These are phyloP conservation scores for Musa schizocarpa DNA, from an alignment of 176 grass and related monocot species.

Conservation along the genomic window DNA sequence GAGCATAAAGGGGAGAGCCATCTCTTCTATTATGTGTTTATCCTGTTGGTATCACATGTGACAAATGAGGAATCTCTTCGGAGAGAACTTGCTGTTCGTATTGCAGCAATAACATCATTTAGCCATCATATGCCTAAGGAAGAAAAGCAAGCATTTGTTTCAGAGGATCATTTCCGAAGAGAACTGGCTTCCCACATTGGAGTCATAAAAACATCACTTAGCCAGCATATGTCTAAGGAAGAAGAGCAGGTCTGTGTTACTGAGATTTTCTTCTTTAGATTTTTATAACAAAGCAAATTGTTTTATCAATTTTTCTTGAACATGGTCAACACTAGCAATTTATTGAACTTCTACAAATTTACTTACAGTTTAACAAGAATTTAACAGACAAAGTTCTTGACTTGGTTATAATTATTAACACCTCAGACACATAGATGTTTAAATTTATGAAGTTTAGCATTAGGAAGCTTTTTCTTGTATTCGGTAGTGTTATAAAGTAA, in stretches of 20 bases:
- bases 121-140: constrained; percentile 6
- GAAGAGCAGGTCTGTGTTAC: constrained; percentile 61
- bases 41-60: constrained; percentile 46
- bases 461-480: background rate
- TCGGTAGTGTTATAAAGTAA: background rate
- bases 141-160: constrained; percentile 4
- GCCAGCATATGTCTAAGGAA: constrained; percentile 95
- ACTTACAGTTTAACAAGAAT: background rate
- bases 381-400: background rate
- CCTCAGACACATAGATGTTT: too few species aligned
- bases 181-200: constrained; percentile 74
- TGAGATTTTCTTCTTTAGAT: background rate
- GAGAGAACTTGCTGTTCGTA: constrained; percentile 12
- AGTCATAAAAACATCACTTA: constrained; percentile 61
- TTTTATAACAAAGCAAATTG: background rate
- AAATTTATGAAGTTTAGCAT: background rate
- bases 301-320: background rate
- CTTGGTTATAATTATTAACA: too few species aligned
- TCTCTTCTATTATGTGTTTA: constrained; percentile 56
- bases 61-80: constrained; percentile 25
- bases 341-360: background rate
- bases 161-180: constrained; percentile 37
- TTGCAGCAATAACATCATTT: constrained; percentile 1
- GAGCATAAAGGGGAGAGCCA: constrained; percentile 79
- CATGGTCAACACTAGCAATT: background rate